Evolutionary conservation across 108 stramenopile genomes (phyloP), one percentile per base, ranked within the genome.

Genomic region (Cyclostephanos tholiformis): DNA sequence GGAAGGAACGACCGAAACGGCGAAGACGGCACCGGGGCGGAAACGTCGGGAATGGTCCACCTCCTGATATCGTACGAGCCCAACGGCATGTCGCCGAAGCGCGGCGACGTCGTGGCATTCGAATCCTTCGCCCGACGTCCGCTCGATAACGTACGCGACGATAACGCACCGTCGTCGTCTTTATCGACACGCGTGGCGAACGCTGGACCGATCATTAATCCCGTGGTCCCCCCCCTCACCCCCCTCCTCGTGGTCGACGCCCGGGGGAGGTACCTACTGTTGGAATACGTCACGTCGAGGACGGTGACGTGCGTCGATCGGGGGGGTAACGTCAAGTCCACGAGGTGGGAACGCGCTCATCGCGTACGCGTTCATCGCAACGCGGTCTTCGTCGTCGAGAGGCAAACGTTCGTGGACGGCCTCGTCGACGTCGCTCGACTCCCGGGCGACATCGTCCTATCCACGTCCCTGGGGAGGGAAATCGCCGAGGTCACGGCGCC

Each of bases 341-440:
- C 76, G 13, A 20, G 71, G 26, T 81, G 76, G 80, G 80, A 81
- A 67, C 76, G 76, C 14, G 41, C 77, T 19, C 77, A 79, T n/a
- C 77, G 71, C 32, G 62, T 86, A 14, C 86, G 89, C 39, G 74
- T 95, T 10, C 91, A 91, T 65, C 87, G 93, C 11, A 95, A 95
- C 61, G 65, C 91, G 13, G 87, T 89, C 14, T 95, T 95, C 82
- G 93, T 95, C 39, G 88, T 95, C 78, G 93, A 95, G 77, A 85
- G 93, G 44, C 84, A 76, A 27, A 95, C 89, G 25, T 20, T 91
- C 14, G 46, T 91, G 11, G 93, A 95, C 71, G 86, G 74, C 1
- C 85, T 85, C 6, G 66, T 87, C 11, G 82, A 89, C 50, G 58
- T 92, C 19, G 93, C 88, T 6, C 75, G 90, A 71, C 16, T 83